Evolutionary conservation across 768 basidiomycete genomes (phyloP).

Genomic region (Termitomyces sp.): DNA sequence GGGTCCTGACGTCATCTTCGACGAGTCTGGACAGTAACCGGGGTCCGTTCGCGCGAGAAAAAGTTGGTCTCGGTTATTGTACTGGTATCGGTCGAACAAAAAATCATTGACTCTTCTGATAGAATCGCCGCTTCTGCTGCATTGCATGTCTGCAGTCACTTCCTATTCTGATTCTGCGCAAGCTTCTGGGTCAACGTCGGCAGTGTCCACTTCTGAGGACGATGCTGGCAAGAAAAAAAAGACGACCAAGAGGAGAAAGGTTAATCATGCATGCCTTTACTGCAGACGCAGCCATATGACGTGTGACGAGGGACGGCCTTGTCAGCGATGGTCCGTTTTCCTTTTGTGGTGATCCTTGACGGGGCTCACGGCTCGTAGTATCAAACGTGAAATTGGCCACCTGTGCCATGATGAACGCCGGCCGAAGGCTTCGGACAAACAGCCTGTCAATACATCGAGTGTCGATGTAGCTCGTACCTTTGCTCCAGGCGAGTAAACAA

Average conservation of each 20-base stretch:
- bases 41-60: neutral
- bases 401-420: slow-evolving; percentile 86
- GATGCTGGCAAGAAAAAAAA: slow-evolving; percentile 27
- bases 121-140: neutral
- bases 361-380: slow-evolving; percentile 37
- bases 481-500: slow-evolving; percentile 34
- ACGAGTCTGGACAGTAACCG: neutral
- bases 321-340: slow-evolving; percentile 82
- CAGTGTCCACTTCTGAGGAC: neutral
- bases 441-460: slow-evolving; percentile 18
- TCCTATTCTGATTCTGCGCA: slow-evolving; percentile 6
- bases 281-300: slow-evolving; percentile 92
- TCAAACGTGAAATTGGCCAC: slow-evolving; percentile 95
- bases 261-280: slow-evolving; percentile 91
- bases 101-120: neutral
- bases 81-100: neutral
- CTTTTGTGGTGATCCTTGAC: slow-evolving; percentile 3
- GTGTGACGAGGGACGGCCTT: slow-evolving; percentile 85
- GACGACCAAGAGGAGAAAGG: slow-evolving; percentile 68
- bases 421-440: slow-evolving; percentile 44
- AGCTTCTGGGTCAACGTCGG: slow-evolving; percentile 1
- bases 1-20: neutral
- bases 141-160: slow-evolving; percentile 6
- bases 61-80: neutral
- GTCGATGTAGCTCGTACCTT: slow-evolving; percentile 34